Conservation (phyloP, 1,139 yeast species). For the Zygosaccharomyces sapae region DNA sequence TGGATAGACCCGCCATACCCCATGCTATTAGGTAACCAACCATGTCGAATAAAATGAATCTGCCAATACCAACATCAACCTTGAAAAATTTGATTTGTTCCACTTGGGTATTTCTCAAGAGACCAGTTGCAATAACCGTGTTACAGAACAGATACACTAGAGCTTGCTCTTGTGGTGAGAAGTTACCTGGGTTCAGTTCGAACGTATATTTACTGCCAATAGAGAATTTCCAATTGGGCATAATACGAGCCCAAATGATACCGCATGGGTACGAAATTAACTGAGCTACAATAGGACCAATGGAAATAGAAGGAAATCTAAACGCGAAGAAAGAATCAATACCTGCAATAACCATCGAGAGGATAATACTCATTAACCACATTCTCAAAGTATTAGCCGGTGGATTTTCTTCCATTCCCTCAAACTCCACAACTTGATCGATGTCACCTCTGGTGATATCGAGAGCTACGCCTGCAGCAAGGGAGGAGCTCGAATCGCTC, state of each 20-base stretch:
- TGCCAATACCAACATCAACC: constrained; percentile 48
- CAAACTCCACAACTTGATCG: background rate
- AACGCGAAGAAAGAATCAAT: constrained; percentile 57
- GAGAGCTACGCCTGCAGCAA: background rate
- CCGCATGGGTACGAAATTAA: constrained; percentile 63
- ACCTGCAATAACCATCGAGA: constrained; percentile 56
- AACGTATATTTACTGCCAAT: constrained; percentile 5
- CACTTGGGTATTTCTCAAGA: constrained; percentile 51
- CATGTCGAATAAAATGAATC: constrained; percentile 49
- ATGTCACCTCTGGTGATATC: constrained; percentile 4
- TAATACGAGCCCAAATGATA: constrained; percentile 43
- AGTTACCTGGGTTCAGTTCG: constrained; percentile 55
- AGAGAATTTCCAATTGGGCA: constrained; percentile 42
- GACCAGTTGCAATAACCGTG: constrained; percentile 56
- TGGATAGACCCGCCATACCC: constrained; percentile 57
- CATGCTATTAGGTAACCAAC: constrained; percentile 58
- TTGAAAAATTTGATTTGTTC: constrained; percentile 44
- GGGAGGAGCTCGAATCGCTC: background rate
- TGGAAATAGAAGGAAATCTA: constrained; percentile 52
- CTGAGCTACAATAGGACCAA: constrained; percentile 55
- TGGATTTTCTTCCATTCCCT: constrained; percentile 1
- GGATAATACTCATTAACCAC: constrained; percentile 50
- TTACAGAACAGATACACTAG: constrained; percentile 38
- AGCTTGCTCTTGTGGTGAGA: constrained; percentile 63
- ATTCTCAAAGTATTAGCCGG: constrained; percentile 40